Base-by-base conservation (phyloP, 106 monocot species). In the Dactylorhiza incarnata region DNA sequence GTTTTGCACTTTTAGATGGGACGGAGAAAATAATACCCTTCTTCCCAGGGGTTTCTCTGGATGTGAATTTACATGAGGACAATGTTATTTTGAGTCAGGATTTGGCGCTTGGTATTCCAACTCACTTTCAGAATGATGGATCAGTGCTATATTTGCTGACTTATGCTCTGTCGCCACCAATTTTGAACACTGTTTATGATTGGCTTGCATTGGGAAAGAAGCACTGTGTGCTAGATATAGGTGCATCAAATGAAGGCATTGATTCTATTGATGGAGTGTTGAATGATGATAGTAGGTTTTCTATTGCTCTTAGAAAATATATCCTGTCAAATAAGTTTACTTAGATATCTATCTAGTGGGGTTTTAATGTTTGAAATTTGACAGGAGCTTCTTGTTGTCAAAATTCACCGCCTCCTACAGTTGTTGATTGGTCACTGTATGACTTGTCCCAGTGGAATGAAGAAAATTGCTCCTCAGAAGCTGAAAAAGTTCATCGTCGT, bases 81-180 rank as follows among this genome's bases (percentile, higher is more conserved):
- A 73, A 74, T 59, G 63, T 23, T 61, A 44, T 51, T 71, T 62
- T 52, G 63, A 62, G 8, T 75, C 78, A 66, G 45, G 80, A 86
- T 45, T 71, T 72, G 81, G 56, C 55, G 17, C 73, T 81, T 24
- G 93, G 95, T 66, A 49, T 91, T 26, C 91, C 91, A 77, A 79
- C 77, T 83, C 87, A 97, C 74, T 97, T 89, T 81, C 87, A 89
- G 82, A 97, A 97, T 89, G 93, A 93, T 81, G 96, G 96, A 75
- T 89, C 89, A n/a, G 74, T 84, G 78, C 76, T 91, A 68, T 97
- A 93, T 54, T 55, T 97, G 70, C 65, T 97, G 72, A 97, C 91
- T 58, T 84, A 83, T 77, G 90, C 87, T 68, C 22, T 75, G 49
- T 82, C 75, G 45, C 93, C 96, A 63, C 96, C 96, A 78, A 76